A percentile compares a stretch with the other conserved stretches of the same genome.
These are phyloP conservation scores for Leccinum barrowsii DNA, from an alignment of 768 basidiomycete genomes.

Conservation along the genomic window DNA sequence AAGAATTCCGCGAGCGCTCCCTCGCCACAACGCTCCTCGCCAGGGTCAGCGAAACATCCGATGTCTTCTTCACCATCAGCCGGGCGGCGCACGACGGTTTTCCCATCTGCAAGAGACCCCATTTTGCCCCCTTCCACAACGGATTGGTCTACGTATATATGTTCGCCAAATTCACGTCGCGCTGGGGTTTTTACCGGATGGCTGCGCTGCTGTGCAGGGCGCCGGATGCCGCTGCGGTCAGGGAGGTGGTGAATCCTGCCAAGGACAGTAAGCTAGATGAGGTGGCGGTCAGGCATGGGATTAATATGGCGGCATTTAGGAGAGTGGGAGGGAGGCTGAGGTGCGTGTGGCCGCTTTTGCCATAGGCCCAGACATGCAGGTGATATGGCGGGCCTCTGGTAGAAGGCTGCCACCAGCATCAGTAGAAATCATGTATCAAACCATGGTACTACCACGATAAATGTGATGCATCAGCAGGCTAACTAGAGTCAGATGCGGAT, in stretches of 20 bases:
- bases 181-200: conserved; percentile 13
- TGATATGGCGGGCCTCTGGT: conserved; percentile 2
- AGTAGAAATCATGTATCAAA: too few relatives aligned
- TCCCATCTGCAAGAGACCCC: conserved; percentile 10
- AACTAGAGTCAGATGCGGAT: too few relatives aligned
- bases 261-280: conserved; percentile 13
- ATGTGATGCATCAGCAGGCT: too few relatives aligned
- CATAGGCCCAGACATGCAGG: conserved; percentile 13
- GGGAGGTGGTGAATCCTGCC: conserved; percentile 13
- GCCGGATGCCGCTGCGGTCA: conserved; percentile 11
- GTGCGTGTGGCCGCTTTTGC: conserved; percentile 12
- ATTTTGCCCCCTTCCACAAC: conserved; percentile 8
- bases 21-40: conserved; percentile 9
- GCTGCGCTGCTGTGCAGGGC: conserved; percentile 10
- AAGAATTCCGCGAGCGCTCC: conserved; percentile 8
- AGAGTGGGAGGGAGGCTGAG: conserved; percentile 10
- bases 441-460: too few relatives aligned
- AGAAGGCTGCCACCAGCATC: too few relatives aligned
- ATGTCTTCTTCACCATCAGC: conserved; percentile 15
- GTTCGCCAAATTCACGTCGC: conserved; percentile 12
- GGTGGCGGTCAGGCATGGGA: conserved; percentile 12
- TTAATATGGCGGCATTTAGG: conserved; percentile 9
- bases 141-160: conserved; percentile 11
- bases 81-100: conserved; percentile 10
- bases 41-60: conserved; percentile 12